phyloP scores from a whole-genome alignment of 345 rosid genomes.

The Clausena lansium region DNA sequence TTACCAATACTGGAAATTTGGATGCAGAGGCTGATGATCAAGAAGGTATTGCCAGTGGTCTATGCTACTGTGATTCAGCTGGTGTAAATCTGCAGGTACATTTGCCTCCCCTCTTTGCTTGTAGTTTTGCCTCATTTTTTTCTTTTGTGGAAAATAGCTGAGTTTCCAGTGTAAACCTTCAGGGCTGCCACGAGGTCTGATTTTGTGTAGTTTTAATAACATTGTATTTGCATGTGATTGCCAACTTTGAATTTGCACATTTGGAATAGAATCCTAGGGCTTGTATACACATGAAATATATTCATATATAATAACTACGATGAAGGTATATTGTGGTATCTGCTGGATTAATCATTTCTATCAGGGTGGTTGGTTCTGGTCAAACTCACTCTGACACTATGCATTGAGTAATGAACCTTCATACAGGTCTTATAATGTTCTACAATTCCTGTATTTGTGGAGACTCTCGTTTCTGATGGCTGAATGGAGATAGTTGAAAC shows the following conservation, averaged over 20 bases:
- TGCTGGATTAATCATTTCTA: not conserved
- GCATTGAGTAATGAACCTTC: not conserved
- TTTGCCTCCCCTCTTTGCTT: not conserved
- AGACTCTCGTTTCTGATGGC: not conserved
- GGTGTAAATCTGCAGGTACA: conserved; percentile 87
- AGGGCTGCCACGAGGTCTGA: not conserved
- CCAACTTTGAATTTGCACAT: not conserved
- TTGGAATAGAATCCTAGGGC: not conserved
- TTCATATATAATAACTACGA: not conserved
- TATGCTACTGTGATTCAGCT: conserved; percentile 72
- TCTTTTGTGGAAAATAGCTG: not conserved
- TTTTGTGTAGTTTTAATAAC: too few species aligned
- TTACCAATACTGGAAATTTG: conserved; percentile 55
- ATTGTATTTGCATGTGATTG: not conserved
- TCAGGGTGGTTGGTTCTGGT: not conserved
- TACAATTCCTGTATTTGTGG: not conserved
- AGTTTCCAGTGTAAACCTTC: not conserved
- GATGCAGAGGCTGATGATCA: conserved; percentile 54
- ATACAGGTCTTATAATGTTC: not conserved
- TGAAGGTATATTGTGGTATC: not conserved
- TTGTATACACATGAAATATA: not conserved
- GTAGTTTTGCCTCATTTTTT: not conserved
- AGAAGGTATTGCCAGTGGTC: conserved; percentile 76
- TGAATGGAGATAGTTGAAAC: not conserved
- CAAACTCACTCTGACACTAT: not conserved